A percentile compares a stretch with the other conserved stretches of the same genome.
These are phyloP conservation scores for Caryopteris hybrid DNA, from an alignment of 305 asterid genomes.

Conservation along the genomic window DNA sequence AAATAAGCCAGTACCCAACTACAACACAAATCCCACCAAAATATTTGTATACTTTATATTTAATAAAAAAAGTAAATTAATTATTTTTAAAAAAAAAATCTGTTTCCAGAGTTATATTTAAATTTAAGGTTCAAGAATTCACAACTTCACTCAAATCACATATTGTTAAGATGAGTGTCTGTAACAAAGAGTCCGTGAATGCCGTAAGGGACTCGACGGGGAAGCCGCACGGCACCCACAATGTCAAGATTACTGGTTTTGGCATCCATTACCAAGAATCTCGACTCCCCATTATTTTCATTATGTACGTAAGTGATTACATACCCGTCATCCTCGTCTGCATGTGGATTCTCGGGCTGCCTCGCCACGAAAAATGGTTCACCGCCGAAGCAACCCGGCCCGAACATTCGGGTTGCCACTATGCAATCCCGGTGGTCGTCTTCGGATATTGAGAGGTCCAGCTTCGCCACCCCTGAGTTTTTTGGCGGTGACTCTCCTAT, in stretches of 20 bases:
- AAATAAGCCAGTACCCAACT: too few species aligned
- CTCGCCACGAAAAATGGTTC: conserved; percentile 28
- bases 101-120: too few species aligned
- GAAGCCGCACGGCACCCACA: conserved; percentile 26
- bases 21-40: too few species aligned
- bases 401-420: conserved; percentile 27
- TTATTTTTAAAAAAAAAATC: too few species aligned
- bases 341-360: conserved; percentile 13
- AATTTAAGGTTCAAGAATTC: not conserved
- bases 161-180: conserved; percentile 19
- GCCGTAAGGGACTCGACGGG: conserved; percentile 39
- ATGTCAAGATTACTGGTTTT: conserved; percentile 29
- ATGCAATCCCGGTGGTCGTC: conserved; percentile 20
- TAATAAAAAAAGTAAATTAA: too few species aligned
- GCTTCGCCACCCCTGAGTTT: conserved; percentile 26
- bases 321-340: conserved; percentile 36
- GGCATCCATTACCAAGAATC: conserved; percentile 44
- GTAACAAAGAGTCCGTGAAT: conserved; percentile 33
- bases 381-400: conserved; percentile 29
- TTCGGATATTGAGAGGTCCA: conserved; percentile 17
- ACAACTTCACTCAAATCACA: not conserved
- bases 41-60: too few species aligned
- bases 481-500: conserved; percentile 25
- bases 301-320: conserved; percentile 20
- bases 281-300: conserved; percentile 23